Base-by-base conservation (phyloP, 2,329 filamentous ascomycete genomes). In the Beauveria sp. region DNA sequence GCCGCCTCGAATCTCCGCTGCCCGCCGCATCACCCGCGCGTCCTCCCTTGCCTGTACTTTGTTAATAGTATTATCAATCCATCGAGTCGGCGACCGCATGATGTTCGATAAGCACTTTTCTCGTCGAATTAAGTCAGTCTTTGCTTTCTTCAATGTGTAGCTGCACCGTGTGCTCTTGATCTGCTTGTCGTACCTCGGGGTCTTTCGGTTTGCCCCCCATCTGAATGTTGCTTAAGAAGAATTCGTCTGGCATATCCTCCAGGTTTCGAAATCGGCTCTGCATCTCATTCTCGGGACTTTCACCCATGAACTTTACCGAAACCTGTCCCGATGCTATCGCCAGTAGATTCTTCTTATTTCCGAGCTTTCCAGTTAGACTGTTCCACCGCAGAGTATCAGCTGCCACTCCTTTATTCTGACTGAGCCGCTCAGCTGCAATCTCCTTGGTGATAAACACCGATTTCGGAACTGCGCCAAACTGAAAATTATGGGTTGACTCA, bases 361-460 rank as follows among this genome's bases (percentile, higher is more conserved):
- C 60, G 5, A 71, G 63, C 9, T 74, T 57, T 14, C 65, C 64
- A 20, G 64, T 53, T 0, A 77, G 67, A 10, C 66, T 62, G n/a
- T 67, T 70, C 75, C 75, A 77, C 28, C 71, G 75, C 8, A 65
- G 62, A n/a, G 67, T 66, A 58, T 77, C 72, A 2, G 66, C 68
- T 5, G 75, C 59, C 56, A 73, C 68, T 2, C 73, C 74, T 24
- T 58, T 62, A 2, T 63, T 59, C 28, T 65, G 65, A 16, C 67
- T 59, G 42, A 67, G 66, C 22, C 70, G 71, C 28, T 66, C 58
- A 10, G 62, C 42, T 43, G 71, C 62, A 46, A 77, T 69, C 51
- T 61, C 51, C 5, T 3, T 6, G 2, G 30, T 49, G 7, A 61
- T n/a, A 1, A 22, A 28, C 5, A 2, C 12, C 2, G 45, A 34